phyloP scores from a whole-genome alignment of 345 rosid species.

The Barbarea vulgaris region DNA sequence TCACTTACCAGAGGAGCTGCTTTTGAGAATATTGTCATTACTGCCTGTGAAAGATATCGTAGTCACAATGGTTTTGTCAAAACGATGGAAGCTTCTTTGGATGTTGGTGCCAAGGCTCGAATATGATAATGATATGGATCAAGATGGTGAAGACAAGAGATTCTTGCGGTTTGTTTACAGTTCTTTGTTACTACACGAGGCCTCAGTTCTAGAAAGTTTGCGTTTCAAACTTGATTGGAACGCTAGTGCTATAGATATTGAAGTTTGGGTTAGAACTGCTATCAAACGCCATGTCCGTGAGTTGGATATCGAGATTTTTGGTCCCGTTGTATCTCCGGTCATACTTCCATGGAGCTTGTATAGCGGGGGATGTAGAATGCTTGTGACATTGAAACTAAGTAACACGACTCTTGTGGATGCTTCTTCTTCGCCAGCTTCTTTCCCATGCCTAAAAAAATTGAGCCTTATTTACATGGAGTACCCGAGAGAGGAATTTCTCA shows the following conservation, averaged over 20 bases:
- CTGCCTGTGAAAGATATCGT: not conserved
- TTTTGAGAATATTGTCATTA: not conserved
- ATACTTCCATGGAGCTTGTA: not conserved
- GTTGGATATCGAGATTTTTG: not conserved
- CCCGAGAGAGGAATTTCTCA: not conserved
- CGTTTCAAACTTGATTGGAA: not conserved
- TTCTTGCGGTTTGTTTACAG: not conserved
- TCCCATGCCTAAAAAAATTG: not conserved
- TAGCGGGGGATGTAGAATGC: not conserved
- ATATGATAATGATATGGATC: not conserved
- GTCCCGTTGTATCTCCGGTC: not conserved
- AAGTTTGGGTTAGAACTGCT: not conserved
- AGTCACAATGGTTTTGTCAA: not conserved
- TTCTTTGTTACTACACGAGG: not conserved
- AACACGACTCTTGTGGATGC: not conserved
- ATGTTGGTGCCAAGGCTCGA: not conserved
- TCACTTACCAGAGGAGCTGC: not conserved
- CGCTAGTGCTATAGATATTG: not conserved
- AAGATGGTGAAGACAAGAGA: not conserved
- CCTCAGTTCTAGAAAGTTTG: not conserved
- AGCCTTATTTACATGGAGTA: not conserved
- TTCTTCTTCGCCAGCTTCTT: not conserved
- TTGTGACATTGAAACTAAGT: not conserved
- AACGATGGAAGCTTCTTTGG: not conserved
- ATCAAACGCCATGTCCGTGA: not conserved